Percentiles rank a stretch among this genome's conserved stretches.
phyloP scores from a whole-genome alignment of 495 filamentous ascomycete species.

The Penicillium ochrochloron region DNA sequence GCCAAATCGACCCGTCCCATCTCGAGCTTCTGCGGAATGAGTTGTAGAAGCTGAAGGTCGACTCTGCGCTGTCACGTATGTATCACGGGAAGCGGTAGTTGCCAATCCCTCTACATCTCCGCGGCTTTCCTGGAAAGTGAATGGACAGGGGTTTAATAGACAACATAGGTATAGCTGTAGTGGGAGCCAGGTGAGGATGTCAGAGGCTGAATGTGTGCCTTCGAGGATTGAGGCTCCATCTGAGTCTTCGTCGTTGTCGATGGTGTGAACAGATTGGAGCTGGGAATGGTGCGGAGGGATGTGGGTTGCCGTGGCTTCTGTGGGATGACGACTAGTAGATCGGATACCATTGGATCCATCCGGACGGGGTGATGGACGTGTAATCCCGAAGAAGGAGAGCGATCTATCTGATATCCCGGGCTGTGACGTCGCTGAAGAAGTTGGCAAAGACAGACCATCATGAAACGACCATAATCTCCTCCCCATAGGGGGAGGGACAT shows the following conservation, averaged over 20 bases:
- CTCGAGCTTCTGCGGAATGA: not conserved
- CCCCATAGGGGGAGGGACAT: not conserved
- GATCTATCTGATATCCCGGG: conserved; percentile 9
- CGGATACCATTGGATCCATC: conserved; percentile 11
- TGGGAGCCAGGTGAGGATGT: conserved; percentile 19
- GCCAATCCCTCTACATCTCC: conserved; percentile 21
- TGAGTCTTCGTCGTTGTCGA: not conserved
- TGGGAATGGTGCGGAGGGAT: conserved; percentile 5
- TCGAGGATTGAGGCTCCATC: not conserved
- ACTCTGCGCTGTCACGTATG: conserved; percentile 38
- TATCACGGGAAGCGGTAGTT: conserved; percentile 29
- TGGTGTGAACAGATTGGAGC: conserved; percentile 9
- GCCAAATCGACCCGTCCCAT: not conserved
- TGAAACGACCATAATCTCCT: conserved; percentile 10
- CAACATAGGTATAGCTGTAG: conserved; percentile 27
- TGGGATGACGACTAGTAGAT: not conserved
- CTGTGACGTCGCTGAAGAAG: not conserved
- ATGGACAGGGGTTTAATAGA: conserved; percentile 14
- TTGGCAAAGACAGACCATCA: conserved; percentile 2
- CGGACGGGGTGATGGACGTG: conserved; percentile 14
- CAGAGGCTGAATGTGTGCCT: not conserved
- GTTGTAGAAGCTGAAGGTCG: conserved; percentile 16
- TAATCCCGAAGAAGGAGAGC: conserved; percentile 11
- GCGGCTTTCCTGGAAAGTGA: not conserved
- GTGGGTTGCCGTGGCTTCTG: not conserved